Percentiles rank a stretch among this genome's conserved stretches.
phyloP scores from a whole-genome alignment of 176 grass and related monocot genomes.

The Rhipidocladum racemiflorum region DNA sequence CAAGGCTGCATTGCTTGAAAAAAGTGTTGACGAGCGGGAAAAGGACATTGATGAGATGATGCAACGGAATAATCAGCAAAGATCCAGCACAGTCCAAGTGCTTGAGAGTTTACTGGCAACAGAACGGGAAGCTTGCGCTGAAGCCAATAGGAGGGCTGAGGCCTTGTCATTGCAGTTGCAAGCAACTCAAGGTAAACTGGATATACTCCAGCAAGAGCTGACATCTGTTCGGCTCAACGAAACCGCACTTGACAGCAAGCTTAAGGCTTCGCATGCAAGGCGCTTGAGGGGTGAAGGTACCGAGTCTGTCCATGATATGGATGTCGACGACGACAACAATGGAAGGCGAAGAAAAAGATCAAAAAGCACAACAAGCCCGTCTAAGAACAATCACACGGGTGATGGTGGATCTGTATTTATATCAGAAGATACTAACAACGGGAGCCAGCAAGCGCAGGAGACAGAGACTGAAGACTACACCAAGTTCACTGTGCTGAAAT shows the following conservation, averaged over 20 bases:
- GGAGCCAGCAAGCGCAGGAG: conserved; percentile 48
- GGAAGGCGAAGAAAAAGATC: conserved; percentile 71
- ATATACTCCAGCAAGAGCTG: conserved; percentile 91
- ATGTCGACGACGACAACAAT: conserved; percentile 57
- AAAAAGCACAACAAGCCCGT: conserved; percentile 89
- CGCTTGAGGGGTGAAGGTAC: conserved; percentile 70
- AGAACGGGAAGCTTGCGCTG: conserved; percentile 66
- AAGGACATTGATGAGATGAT: conserved; percentile 90
- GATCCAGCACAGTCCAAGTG: conserved; percentile 90
- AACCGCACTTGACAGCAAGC: conserved; percentile 77
- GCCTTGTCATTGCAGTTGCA: conserved; percentile 83
- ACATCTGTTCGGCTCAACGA: conserved; percentile 76
- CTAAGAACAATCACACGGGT: conserved; percentile 56
- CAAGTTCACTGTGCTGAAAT: conserved; percentile 69
- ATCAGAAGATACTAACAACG: conserved; percentile 48
- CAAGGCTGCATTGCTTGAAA: conserved; percentile 69
- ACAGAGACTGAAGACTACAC: conserved; percentile 61
- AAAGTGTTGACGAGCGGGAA: conserved; percentile 79
- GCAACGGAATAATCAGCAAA: conserved; percentile 77
- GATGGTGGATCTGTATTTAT: conserved; percentile 80
- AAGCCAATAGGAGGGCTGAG: conserved; percentile 86
- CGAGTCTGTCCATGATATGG: conserved; percentile 94
- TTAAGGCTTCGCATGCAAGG: conserved; percentile 58
- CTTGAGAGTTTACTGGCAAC: conserved; percentile 71
- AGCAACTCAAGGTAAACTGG: conserved; percentile 85